Evolutionary conservation across 345 rosid species (phyloP).

Genomic region (Eucalyptus cloeziana): DNA sequence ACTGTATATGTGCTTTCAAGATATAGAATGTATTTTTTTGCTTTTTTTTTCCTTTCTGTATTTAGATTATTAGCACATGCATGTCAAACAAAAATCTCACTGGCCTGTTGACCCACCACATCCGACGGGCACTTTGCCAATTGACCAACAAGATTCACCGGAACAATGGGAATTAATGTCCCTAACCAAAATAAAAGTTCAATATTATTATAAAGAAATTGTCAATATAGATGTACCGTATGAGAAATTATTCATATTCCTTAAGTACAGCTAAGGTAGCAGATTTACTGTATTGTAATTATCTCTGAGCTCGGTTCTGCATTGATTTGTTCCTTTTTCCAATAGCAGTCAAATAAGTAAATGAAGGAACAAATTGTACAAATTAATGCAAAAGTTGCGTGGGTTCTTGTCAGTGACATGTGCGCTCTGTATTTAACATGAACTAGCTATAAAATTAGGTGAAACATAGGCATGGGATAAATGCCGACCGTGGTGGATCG

Average conservation of each 20-base stretch:
- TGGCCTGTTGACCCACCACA: not conserved
- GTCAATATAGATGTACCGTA: not conserved
- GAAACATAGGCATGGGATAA: not conserved
- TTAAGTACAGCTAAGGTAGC: not conserved
- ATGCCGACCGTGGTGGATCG: not conserved
- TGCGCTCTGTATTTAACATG: not conserved
- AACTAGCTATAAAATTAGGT: not conserved
- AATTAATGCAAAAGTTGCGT: not conserved
- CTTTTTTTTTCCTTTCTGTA: not conserved
- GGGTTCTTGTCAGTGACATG: not conserved
- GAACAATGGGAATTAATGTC: not conserved
- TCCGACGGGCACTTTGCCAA: not conserved
- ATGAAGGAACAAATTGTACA: not conserved
- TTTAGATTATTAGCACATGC: not conserved
- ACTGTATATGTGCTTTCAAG: not conserved
- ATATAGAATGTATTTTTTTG: not conserved
- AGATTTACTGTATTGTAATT: not conserved
- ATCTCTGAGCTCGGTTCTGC: too few species aligned
- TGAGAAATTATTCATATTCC: not conserved
- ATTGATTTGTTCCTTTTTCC: too few species aligned
- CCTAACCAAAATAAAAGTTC: not conserved
- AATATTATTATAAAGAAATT: not conserved
- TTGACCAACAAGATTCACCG: not conserved
- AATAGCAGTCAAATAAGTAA: not conserved
- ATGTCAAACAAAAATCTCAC: not conserved